These are phyloP conservation scores for Fomitopsis pinicola DNA, from an alignment of 1,284 basidiomycete genomes.

Conservation along the genomic window DNA sequence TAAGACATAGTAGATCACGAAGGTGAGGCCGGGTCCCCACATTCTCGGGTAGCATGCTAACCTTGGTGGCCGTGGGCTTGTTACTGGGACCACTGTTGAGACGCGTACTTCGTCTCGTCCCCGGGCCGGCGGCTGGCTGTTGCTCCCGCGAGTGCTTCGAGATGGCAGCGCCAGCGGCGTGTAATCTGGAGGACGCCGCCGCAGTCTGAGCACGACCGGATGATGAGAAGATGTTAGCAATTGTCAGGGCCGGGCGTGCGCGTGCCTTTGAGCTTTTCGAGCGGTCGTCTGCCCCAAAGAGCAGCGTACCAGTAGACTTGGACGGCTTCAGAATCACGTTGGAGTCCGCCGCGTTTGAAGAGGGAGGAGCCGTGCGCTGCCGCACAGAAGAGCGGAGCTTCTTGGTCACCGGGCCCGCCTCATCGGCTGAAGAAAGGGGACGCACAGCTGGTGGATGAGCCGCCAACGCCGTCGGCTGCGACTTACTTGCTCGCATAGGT, in stretches of 20 bases:
- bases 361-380: conserved; percentile 43
- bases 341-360: conserved; percentile 22
- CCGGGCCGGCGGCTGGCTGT: conserved; percentile 31
- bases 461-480: conserved; percentile 26
- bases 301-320: conserved; percentile 42
- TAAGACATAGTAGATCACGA: conserved; percentile 1
- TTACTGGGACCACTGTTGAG: conserved; percentile 49
- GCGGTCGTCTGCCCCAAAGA: conserved; percentile 47
- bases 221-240: conserved; percentile 80
- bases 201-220: conserved; percentile 64
- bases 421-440: conserved; percentile 75
- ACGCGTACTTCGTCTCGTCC: conserved; percentile 66
- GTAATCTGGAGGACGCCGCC: conserved; percentile 47
- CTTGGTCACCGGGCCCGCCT: conserved; percentile 72
- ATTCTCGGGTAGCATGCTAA: background rate
- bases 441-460: conserved; percentile 50
- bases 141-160: conserved; percentile 45
- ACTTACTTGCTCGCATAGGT: conserved; percentile 30
- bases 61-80: conserved; percentile 36
- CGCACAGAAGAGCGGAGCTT: conserved; percentile 61
- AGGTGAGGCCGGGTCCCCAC: conserved; percentile 1
- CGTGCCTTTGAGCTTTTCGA: conserved; percentile 72
- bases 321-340: conserved; percentile 37
- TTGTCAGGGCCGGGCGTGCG: conserved; percentile 73
- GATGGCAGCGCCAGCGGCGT: conserved; percentile 29